A percentile compares a stretch with the other conserved stretches of the same genome.
Evolutionary conservation across 2,329 filamentous ascomycete genomes (phyloP).

Genomic region (Exserohilum turcica): DNA sequence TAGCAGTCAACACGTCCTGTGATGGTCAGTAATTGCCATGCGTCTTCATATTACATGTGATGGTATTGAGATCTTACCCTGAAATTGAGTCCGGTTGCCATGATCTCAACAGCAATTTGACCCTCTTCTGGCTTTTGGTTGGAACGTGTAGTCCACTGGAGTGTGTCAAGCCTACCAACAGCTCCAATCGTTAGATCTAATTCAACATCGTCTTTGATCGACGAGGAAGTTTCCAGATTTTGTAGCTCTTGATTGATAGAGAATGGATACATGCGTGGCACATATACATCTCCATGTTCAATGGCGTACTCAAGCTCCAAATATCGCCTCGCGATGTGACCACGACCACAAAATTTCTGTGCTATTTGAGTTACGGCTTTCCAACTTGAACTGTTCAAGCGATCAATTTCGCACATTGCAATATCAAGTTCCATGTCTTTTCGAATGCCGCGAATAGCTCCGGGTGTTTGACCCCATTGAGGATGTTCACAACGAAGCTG

Average conservation of each 20-base stretch:
- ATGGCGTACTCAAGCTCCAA: not conserved
- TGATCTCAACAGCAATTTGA: not conserved
- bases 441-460: not conserved
- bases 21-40: not conserved
- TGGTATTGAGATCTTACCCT: not conserved
- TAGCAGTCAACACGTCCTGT: not conserved
- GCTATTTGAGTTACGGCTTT: not conserved
- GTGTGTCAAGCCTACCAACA: not conserved
- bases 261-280: not conserved
- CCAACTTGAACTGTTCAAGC: not conserved
- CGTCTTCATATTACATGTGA: not conserved
- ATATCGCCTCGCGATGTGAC: not conserved
- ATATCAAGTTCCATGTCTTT: not conserved
- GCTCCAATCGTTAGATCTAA: not conserved
- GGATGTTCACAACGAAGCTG: not conserved
- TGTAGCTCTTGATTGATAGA: not conserved
- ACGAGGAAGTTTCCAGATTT: not conserved
- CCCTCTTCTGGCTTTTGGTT: not conserved
- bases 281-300: not conserved
- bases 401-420: not conserved
- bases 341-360: not conserved
- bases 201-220: not conserved
- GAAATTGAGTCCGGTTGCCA: not conserved
- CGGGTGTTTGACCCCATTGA: not conserved
- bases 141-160: not conserved